Evolutionary conservation across 176 grass and related monocot genomes (phyloP).

Genomic region (Avena atlantica): DNA sequence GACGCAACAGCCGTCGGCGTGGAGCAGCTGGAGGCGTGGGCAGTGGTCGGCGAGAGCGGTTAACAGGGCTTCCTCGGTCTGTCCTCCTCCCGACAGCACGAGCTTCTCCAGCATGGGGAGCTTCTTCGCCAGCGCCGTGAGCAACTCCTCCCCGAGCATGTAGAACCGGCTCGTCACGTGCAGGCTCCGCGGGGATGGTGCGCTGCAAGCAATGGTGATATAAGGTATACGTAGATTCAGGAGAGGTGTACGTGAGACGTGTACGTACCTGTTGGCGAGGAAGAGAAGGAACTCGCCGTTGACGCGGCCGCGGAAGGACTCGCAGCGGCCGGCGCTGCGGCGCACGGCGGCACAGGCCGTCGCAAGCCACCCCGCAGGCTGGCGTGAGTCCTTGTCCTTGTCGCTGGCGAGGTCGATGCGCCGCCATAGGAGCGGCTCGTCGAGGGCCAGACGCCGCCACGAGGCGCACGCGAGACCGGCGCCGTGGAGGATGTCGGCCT

Average conservation of each 20-base stretch:
- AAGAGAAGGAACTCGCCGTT: not conserved
- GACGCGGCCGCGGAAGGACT: not conserved
- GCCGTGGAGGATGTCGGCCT: not conserved
- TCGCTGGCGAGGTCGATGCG: not conserved
- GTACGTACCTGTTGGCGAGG: not conserved
- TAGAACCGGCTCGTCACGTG: not conserved
- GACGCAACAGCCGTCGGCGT: not conserved
- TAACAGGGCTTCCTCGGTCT: not conserved
- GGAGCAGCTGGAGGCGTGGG: not conserved
- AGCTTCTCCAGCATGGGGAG: conserved; percentile 1
- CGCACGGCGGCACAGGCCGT: not conserved
- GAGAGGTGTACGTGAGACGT: not conserved
- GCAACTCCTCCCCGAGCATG: not conserved
- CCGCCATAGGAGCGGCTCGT: not conserved
- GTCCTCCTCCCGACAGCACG: not conserved
- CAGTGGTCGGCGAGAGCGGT: not conserved
- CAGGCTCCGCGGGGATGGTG: not conserved
- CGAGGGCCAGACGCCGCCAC: not conserved
- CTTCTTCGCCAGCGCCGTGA: not conserved
- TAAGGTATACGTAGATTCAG: not conserved
- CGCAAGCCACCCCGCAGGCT: not conserved
- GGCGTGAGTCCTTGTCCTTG: not conserved
- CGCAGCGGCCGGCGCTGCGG: not conserved
- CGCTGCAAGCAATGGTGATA: not conserved
- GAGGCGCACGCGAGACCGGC: not conserved